A percentile compares a stretch with the other conserved stretches of the same genome.
These are phyloP conservation scores for Prunus salicina DNA, from an alignment of 306 rosid genomes.

Conservation along the genomic window DNA sequence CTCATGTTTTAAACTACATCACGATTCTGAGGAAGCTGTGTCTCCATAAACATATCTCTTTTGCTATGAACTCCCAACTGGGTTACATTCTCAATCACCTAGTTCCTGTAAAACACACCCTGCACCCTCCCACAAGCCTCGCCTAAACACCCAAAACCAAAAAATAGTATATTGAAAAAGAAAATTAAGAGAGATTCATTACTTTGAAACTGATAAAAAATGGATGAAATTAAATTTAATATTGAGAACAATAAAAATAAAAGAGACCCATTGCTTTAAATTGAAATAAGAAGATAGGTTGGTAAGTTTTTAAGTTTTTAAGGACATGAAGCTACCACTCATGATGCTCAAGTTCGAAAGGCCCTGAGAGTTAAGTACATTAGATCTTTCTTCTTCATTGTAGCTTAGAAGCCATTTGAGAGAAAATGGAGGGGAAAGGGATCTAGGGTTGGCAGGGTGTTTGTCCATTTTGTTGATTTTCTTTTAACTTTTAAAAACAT, in stretches of 20 bases:
- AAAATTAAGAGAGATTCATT: background rate
- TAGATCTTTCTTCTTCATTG: too few species aligned
- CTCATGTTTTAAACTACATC: constrained; percentile 61
- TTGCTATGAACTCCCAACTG: constrained; percentile 49
- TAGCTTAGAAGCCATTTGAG: too few species aligned
- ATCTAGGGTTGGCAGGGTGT: too few species aligned
- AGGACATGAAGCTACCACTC: too few species aligned
- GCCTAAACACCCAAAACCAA: constrained; percentile 44
- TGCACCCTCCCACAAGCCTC: constrained; percentile 87
- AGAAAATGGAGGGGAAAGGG: too few species aligned
- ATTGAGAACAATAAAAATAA: background rate
- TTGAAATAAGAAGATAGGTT: too few species aligned
- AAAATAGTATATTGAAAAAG: background rate
- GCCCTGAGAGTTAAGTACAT: too few species aligned
- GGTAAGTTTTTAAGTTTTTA: too few species aligned
- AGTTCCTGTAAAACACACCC: constrained; percentile 54
- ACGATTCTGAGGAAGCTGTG: constrained; percentile 40
- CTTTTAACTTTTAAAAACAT: too few species aligned
- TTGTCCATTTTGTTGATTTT: too few species aligned
- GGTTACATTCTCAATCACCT: constrained; percentile 42
- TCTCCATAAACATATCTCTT: constrained; percentile 55
- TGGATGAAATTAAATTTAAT: background rate
- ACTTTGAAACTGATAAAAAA: background rate
- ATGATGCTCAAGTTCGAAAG: too few species aligned
- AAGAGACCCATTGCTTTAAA: too few species aligned